phyloP scores from a whole-genome alignment of 495 filamentous ascomycete species.

The Aeminium ludgeri region DNA sequence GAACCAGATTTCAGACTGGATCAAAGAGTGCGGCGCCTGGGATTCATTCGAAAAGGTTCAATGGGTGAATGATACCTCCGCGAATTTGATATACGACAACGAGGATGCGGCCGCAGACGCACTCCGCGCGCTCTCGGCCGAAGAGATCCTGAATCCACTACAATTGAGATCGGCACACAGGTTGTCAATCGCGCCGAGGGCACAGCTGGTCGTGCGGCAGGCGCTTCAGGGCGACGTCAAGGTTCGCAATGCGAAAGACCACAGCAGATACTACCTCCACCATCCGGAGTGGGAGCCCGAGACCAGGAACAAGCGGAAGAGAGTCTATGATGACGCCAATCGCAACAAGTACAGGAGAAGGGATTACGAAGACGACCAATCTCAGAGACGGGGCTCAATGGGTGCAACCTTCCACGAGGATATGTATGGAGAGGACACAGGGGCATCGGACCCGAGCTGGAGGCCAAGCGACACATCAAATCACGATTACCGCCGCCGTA shows the following conservation, averaged over 20 bases:
- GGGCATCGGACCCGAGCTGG: constrained; percentile 9
- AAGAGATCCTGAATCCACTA: constrained; percentile 28
- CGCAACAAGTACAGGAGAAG: constrained; percentile 36
- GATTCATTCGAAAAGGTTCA: constrained; percentile 47
- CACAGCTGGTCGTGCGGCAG: constrained; percentile 51
- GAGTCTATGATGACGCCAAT: constrained; percentile 30
- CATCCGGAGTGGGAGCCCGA: constrained; percentile 77
- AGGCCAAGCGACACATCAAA: constrained; percentile 7
- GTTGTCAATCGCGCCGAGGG: constrained; percentile 48
- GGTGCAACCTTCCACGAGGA: constrained; percentile 47
- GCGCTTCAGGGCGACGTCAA: constrained; percentile 67
- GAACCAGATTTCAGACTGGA: constrained; percentile 54
- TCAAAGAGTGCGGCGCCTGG: constrained; percentile 42
- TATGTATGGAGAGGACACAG: constrained; percentile 58
- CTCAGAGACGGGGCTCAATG: constrained; percentile 23
- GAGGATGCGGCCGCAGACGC: constrained; percentile 55
- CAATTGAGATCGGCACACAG: constrained; percentile 45
- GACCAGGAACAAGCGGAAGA: constrained; percentile 35
- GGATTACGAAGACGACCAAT: constrained; percentile 38
- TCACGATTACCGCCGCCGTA: constrained; percentile 17
- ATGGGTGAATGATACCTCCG: constrained; percentile 91
- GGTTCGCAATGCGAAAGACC: constrained; percentile 51
- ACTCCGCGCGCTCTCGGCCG: constrained; percentile 42
- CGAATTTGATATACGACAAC: constrained; percentile 62
- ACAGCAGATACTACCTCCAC: constrained; percentile 79